Evolutionary conservation across 2,329 filamentous ascomycete species (phyloP).

Genomic region (Colletotrichum higginsianum): DNA sequence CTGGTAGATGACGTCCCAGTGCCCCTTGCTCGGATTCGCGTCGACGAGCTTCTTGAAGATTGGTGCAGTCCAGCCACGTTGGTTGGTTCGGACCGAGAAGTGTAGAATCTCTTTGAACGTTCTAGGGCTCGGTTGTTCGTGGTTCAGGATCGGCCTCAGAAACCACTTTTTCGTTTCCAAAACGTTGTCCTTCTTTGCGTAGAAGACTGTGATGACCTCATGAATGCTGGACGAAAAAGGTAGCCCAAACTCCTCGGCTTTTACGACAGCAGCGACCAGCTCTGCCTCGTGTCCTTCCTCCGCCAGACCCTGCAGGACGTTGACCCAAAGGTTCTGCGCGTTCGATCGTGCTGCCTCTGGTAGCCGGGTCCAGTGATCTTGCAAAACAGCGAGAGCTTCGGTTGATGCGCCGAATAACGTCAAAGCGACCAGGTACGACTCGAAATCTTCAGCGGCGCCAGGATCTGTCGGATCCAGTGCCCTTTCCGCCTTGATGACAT

Average conservation of each 20-base stretch:
- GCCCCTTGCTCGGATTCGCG: constrained; percentile 63
- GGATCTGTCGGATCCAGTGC: constrained; percentile 35
- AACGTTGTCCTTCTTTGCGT: constrained; percentile 70
- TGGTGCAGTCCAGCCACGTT: constrained; percentile 73
- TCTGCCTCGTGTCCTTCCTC: constrained; percentile 71
- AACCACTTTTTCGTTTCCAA: constrained; percentile 79
- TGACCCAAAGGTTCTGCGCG: constrained; percentile 60
- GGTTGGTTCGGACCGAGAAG: constrained; percentile 72
- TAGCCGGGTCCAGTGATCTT: constrained; percentile 49
- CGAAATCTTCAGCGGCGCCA: constrained; percentile 52
- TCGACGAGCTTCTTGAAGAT: constrained; percentile 70
- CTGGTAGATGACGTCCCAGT: constrained; percentile 81
- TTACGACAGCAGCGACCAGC: constrained; percentile 68
- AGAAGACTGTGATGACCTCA: constrained; percentile 73
- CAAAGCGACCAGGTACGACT: constrained; percentile 64
- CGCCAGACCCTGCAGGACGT: constrained; percentile 73
- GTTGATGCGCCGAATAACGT: constrained; percentile 68
- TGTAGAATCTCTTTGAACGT: constrained; percentile 71
- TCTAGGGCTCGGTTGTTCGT: constrained; percentile 56
- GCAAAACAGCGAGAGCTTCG: constrained; percentile 61
- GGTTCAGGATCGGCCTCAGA: constrained; percentile 63
- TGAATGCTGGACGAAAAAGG: constrained; percentile 64
- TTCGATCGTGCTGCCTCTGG: constrained; percentile 31
- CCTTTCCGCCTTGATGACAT: constrained; percentile 45
- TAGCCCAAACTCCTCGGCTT: constrained; percentile 64